phyloP scores from a whole-genome alignment of 2,329 filamentous ascomycete species.

The Fusarium caatingaense region DNA sequence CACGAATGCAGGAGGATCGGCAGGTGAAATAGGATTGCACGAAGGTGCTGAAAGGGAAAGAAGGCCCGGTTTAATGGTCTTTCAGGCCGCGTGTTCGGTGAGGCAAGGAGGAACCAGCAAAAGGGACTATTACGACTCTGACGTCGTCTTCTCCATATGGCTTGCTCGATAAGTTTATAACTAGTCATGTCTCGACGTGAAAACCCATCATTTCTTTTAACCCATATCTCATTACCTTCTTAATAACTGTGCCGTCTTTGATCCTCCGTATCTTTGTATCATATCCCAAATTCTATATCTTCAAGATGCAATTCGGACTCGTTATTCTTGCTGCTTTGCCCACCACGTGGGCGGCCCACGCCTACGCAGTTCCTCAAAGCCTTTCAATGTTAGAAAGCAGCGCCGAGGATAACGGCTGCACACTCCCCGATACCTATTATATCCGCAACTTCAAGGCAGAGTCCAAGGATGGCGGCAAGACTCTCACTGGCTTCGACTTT shows the following conservation, averaged over 20 bases:
- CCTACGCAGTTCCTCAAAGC: slow-evolving; percentile 45
- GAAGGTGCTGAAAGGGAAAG: slow-evolving; percentile 10
- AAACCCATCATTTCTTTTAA: neutral
- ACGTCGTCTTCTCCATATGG: slow-evolving; percentile 38
- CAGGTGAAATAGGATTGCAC: slow-evolving; percentile 28
- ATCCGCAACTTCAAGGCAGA: slow-evolving; percentile 53
- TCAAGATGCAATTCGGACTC: slow-evolving; percentile 34
- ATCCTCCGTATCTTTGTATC: neutral
- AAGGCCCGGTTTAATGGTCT: slow-evolving; percentile 35
- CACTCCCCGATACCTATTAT: slow-evolving; percentile 54
- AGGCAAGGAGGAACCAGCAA: slow-evolving; percentile 7
- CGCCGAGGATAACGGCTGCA: slow-evolving; percentile 47
- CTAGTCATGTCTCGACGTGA: slow-evolving; percentile 13
- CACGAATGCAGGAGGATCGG: slow-evolving; percentile 40
- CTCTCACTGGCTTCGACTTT: slow-evolving; percentile 53
- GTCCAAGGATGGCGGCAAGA: slow-evolving; percentile 50
- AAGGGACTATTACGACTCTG: slow-evolving; percentile 12
- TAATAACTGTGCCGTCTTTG: neutral
- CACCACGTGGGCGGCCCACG: slow-evolving; percentile 35
- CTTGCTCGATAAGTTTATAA: slow-evolving; percentile 27
- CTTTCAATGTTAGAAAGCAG: slow-evolving; percentile 44
- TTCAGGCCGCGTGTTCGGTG: slow-evolving; percentile 34
- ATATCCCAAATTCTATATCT: neutral
- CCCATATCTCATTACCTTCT: neutral
- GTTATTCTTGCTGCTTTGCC: slow-evolving; percentile 43